Evolutionary conservation across 2,329 filamentous ascomycete species (phyloP).

Genomic region (Monilinia laxa): DNA sequence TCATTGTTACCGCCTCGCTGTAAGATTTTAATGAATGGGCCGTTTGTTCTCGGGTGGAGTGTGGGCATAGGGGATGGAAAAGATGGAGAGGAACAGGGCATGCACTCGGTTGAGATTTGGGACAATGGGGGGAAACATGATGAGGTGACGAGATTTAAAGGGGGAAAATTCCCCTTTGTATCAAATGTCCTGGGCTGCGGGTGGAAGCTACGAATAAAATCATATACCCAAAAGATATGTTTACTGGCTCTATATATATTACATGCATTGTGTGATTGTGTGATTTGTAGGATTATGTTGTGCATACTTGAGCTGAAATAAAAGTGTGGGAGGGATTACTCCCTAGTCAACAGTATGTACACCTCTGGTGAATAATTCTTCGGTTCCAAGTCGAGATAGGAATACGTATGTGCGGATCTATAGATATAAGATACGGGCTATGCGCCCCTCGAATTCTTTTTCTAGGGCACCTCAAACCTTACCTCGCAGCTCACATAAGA

Average conservation of each 20-base stretch:
- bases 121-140: conserved; percentile 6
- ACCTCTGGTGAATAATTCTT: no score
- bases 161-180: conserved; percentile 9
- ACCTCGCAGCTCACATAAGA: no score
- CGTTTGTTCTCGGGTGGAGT: conserved; percentile 12
- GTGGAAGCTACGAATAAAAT: conserved; percentile 18
- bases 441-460: no score
- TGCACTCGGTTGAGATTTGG: conserved; percentile 12
- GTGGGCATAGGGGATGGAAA: background rate
- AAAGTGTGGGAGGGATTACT: background rate
- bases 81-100: conserved; percentile 13
- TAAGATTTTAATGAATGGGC: conserved; percentile 25
- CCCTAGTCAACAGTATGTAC: no score
- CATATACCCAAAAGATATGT: conserved; percentile 22
- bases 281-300: background rate
- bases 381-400: no score
- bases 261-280: background rate
- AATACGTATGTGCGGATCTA: no score
- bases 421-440: no score
- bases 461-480: no score
- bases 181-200: background rate
- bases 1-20: conserved; percentile 23
- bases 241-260: conserved; percentile 12
- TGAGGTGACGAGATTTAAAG: conserved; percentile 1
- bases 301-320: background rate